Evolutionary conservation across 2,329 filamentous ascomycete species (phyloP).

Genomic region (Colletotrichum endophyticum): DNA sequence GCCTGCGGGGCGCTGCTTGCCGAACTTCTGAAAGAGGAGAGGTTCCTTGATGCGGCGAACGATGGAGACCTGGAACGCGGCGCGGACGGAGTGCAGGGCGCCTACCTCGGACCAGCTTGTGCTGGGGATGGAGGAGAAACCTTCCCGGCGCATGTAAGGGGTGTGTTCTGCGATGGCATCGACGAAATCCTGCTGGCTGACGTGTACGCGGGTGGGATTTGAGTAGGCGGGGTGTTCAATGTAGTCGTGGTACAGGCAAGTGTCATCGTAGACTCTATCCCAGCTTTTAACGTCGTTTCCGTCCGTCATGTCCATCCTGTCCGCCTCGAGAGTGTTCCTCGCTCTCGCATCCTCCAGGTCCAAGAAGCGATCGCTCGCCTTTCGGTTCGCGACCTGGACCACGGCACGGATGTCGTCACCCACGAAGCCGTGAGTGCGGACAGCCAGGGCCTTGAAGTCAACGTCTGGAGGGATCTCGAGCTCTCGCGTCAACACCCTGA

Average conservation of each 20-base stretch:
- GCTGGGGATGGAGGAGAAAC: slow-evolving; percentile 91
- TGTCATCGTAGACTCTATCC: not conserved
- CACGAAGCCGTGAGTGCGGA: slow-evolving; percentile 89
- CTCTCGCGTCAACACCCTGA: slow-evolving; percentile 73
- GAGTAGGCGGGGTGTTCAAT: slow-evolving; percentile 23
- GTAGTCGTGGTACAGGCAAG: slow-evolving; percentile 13
- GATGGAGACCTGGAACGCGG: slow-evolving; percentile 83
- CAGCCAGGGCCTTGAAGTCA: slow-evolving; percentile 76
- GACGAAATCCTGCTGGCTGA: slow-evolving; percentile 69
- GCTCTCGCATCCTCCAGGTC: slow-evolving; percentile 31
- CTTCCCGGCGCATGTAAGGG: slow-evolving; percentile 80
- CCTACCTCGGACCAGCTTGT: slow-evolving; percentile 95
- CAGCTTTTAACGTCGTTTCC: not conserved
- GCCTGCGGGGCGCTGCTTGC: slow-evolving; percentile 81
- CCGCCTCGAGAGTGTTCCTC: not conserved
- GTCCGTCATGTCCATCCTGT: not conserved
- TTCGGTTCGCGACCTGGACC: slow-evolving; percentile 49
- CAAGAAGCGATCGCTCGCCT: slow-evolving; percentile 36
- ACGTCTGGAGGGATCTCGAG: slow-evolving; percentile 71
- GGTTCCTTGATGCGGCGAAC: slow-evolving; percentile 88
- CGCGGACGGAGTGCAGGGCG: slow-evolving; percentile 78
- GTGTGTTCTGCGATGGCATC: slow-evolving; percentile 69
- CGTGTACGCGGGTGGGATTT: slow-evolving; percentile 25
- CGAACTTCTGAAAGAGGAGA: slow-evolving; percentile 75
- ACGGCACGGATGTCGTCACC: slow-evolving; percentile 82